These are phyloP conservation scores for Zygosaccharomyces bisporus DNA, from an alignment of 805 yeast genomes.

Conservation along the genomic window DNA sequence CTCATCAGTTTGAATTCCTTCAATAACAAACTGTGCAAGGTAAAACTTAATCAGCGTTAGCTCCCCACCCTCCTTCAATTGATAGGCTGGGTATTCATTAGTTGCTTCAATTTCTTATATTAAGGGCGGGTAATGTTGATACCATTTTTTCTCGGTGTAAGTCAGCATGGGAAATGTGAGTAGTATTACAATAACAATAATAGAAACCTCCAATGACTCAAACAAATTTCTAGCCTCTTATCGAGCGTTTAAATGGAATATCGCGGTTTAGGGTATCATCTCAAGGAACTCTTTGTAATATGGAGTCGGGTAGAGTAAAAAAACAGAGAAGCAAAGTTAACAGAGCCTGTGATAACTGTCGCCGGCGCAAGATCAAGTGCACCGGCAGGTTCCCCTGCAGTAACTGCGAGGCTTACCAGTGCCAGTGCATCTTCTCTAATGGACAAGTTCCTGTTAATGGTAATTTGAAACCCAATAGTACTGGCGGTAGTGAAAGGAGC, in stretches of 20 bases:
- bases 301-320: conserved; percentile 9
- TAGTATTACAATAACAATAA: too few species aligned
- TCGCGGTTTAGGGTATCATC: background rate
- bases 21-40: too few species aligned
- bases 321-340: conserved; percentile 23
- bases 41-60: too few species aligned
- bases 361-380: conserved; percentile 35
- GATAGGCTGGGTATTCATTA: too few species aligned
- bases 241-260: background rate
- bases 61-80: too few species aligned
- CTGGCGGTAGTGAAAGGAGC: conserved; percentile 2
- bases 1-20: too few species aligned
- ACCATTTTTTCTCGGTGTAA: too few species aligned
- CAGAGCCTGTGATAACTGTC: conserved; percentile 34
- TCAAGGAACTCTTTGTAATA: background rate
- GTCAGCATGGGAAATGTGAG: too few species aligned
- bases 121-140: too few species aligned
- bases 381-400: conserved; percentile 35
- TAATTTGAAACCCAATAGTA: background rate
- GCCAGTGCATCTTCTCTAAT: conserved; percentile 26
- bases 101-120: too few species aligned
- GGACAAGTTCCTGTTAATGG: background rate
- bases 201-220: too few species aligned
- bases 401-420: conserved; percentile 32
- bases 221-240: too few species aligned